Percentiles rank a stretch among this genome's conserved stretches.
Evolutionary conservation across 1,139 yeast species (phyloP).

Genomic region (Kodamaea sp.): DNA sequence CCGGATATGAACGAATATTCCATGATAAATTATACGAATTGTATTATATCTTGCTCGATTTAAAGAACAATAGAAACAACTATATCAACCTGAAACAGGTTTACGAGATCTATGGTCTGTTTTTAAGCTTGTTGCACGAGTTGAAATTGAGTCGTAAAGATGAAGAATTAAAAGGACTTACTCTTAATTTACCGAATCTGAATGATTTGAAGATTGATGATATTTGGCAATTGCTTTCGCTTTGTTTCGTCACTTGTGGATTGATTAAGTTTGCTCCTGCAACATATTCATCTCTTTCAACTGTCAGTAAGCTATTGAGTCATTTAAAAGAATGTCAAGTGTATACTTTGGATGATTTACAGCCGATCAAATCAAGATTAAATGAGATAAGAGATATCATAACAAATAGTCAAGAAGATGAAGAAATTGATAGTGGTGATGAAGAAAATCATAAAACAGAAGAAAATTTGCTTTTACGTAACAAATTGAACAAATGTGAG

Average conservation of each 20-base stretch:
- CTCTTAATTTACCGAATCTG: constrained; percentile 34
- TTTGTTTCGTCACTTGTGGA: constrained; percentile 89
- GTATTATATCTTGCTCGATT: constrained; percentile 47
- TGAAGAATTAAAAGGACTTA: constrained; percentile 45
- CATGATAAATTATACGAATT: constrained; percentile 46
- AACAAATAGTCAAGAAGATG: constrained; percentile 27
- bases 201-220: constrained; percentile 82
- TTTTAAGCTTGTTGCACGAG: constrained; percentile 48
- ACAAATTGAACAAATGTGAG: constrained; percentile 57
- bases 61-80: constrained; percentile 62
- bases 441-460: constrained; percentile 40
- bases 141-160: constrained; percentile 47
- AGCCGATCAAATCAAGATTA: constrained; percentile 69
- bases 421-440: constrained; percentile 27
- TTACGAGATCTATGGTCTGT: constrained; percentile 49
- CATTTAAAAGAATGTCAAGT: constrained; percentile 79
- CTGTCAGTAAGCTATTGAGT: constrained; percentile 76
- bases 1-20: constrained; percentile 46
- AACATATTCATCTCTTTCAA: constrained; percentile 80
- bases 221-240: constrained; percentile 77
- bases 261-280: constrained; percentile 88
- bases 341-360: constrained; percentile 77
- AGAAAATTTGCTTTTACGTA: constrained; percentile 55
- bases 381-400: constrained; percentile 65
- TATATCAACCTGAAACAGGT: constrained; percentile 66